Evolutionary conservation across 2,329 filamentous ascomycete genomes (phyloP).

Genomic region (Colletotrichum simmondsii): DNA sequence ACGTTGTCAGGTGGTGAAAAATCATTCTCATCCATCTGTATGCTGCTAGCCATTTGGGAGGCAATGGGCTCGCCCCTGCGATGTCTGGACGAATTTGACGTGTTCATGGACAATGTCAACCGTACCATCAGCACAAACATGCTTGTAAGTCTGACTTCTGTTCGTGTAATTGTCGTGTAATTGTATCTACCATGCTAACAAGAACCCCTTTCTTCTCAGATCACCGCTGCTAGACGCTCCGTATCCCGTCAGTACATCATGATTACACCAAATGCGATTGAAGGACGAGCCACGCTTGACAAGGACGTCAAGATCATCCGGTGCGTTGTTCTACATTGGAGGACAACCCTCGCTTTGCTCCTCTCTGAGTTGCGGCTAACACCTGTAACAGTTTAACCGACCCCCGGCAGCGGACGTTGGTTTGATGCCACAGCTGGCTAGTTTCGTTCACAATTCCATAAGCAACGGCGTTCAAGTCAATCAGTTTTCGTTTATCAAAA

Average conservation of each 20-base stretch:
- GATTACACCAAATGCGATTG: conserved; percentile 91
- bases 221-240: conserved; percentile 84
- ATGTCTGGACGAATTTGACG: conserved; percentile 97
- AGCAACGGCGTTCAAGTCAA: neutral
- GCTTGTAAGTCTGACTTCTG: conserved; percentile 73
- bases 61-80: conserved; percentile 96
- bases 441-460: neutral
- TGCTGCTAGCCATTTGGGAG: conserved; percentile 94
- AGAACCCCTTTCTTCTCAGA: conserved; percentile 56
- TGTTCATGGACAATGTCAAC: conserved; percentile 99
- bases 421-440: conserved; percentile 29
- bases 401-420: conserved; percentile 65
- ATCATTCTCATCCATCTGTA: conserved; percentile 95
- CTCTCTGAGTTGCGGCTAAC: conserved; percentile 38
- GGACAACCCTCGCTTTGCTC: neutral
- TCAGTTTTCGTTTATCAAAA: neutral
- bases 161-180: neutral
- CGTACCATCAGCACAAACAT: conserved; percentile 92
- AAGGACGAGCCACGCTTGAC: conserved; percentile 65
- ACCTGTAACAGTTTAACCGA: conserved; percentile 60
- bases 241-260: conserved; percentile 95
- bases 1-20: conserved; percentile 97
- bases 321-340: conserved; percentile 51
- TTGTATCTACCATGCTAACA: neutral
- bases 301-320: conserved; percentile 84